These are phyloP conservation scores for Ceratobasidium theobromae DNA, from an alignment of 1,284 basidiomycete genomes.

Conservation along the genomic window DNA sequence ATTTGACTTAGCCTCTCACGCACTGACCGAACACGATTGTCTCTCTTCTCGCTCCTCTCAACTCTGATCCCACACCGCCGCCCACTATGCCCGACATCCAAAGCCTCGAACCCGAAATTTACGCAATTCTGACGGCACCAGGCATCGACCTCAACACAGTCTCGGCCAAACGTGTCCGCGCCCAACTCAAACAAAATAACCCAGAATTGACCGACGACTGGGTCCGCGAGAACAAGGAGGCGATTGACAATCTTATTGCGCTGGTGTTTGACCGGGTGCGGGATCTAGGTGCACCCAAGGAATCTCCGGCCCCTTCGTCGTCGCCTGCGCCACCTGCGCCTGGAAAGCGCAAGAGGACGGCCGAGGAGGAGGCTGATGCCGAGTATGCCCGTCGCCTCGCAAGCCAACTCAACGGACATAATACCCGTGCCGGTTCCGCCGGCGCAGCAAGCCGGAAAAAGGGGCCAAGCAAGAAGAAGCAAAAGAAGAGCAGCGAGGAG, in stretches of 20 bases:
- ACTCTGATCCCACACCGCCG: background rate
- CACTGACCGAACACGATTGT: too few relatives aligned
- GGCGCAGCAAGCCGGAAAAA: conserved; percentile 49
- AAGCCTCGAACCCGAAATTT: conserved; percentile 33
- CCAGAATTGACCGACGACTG: conserved; percentile 34
- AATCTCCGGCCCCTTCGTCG: background rate
- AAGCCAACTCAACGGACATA: conserved; percentile 61
- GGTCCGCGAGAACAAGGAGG: conserved; percentile 36
- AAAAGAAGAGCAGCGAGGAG: conserved; percentile 58
- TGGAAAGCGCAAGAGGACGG: conserved; percentile 8
- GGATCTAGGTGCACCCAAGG: background rate
- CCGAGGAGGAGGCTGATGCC: conserved; percentile 50
- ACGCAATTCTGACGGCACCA: conserved; percentile 38
- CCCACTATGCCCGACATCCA: background rate
- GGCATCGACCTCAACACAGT: conserved; percentile 40
- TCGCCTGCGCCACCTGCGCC: background rate
- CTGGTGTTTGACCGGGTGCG: conserved; percentile 35
- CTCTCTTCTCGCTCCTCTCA: background rate
- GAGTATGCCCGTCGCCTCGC: conserved; percentile 69
- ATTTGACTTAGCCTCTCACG: conserved; percentile 30
- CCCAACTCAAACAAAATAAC: conserved; percentile 36
- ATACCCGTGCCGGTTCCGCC: conserved; percentile 40
- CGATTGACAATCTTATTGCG: conserved; percentile 36
- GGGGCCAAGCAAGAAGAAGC: conserved; percentile 48
- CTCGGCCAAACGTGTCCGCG: conserved; percentile 41